Base-by-base conservation (phyloP, 179 eudicot genomes). In the Corrigiola litoralis region DNA sequence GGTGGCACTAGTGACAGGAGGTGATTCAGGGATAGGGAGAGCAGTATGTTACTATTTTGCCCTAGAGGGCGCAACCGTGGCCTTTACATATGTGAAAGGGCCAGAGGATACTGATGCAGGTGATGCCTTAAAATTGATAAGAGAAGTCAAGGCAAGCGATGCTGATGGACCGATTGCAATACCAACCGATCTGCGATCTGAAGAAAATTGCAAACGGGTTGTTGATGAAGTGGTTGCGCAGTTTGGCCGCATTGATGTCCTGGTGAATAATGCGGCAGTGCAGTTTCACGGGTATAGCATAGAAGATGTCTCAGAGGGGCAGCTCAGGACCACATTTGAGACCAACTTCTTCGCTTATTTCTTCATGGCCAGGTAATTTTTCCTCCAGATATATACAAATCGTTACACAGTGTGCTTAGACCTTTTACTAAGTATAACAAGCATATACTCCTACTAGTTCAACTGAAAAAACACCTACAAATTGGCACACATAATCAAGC, bases 11-110 rank as follows among this genome's bases (percentile, higher is more conserved):
- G 89, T 88, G 47, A 82, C 89, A 1, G 90, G 96, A 10, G 96
- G 92, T 0, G 96, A 86, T 56, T 88, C 92, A 0, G 92, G 92
- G 12, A 88, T 88, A 29, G 96, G 96, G 2, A 75, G 86, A 57
- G 87, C 96, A 1, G 88, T 84, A 6, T 69, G 82, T 50, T 70
- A 80, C 61, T 72, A 74, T 72, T 88, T 86, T 42, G 79, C 81
- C 0, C 42, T 72, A n/a, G 89, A 86, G 67, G 96, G 96, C 23
- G 96, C 92, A 8, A 82, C 85, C 0, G 88, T 88, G 69, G 92
- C 89, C 36, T 77, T 88, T 76, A 88, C 96, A 0, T 88, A 79
- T 36, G 88, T 86, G 29, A 84, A 84, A 58, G 74, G 74, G 0
- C 76, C 52, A 0, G 89, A 86, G 50, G 89, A 86, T 42, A 84